A percentile compares a stretch with the other conserved stretches of the same genome.
phyloP scores from a whole-genome alignment of 2,329 filamentous ascomycete species.

The Diatrype stigma region DNA sequence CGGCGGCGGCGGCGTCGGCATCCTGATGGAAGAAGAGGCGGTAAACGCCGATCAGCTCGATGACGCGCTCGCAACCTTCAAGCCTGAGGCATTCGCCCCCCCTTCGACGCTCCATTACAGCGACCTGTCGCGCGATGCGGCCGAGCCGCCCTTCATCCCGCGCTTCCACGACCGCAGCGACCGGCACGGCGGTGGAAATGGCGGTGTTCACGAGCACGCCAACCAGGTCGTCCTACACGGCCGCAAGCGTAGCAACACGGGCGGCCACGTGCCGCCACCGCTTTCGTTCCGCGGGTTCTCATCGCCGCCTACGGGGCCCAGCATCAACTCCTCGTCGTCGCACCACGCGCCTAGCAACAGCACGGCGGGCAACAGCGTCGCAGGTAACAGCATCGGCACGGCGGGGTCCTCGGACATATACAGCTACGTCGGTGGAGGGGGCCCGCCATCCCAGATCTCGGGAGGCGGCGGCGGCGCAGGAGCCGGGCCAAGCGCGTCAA shows the following conservation, averaged over 20 bases:
- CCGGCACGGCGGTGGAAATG: constrained; percentile 5
- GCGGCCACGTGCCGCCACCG: constrained; percentile 66
- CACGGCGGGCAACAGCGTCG: constrained; percentile 51
- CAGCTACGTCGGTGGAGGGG: constrained; percentile 43
- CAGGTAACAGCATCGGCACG: constrained; percentile 34
- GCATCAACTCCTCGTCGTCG: constrained; percentile 30
- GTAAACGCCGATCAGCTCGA: constrained; percentile 36
- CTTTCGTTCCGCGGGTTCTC: constrained; percentile 78
- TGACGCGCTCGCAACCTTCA: constrained; percentile 27
- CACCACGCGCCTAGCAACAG: constrained; percentile 50
- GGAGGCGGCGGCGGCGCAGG: constrained; percentile 28
- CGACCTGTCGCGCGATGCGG: constrained; percentile 54
- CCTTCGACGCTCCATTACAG: constrained; percentile 39
- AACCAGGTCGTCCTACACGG: constrained; percentile 54
- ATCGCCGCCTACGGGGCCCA: constrained; percentile 36
- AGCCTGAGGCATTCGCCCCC: constrained; percentile 26
- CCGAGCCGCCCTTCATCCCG: constrained; percentile 68
- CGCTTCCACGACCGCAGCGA: constrained; percentile 57
- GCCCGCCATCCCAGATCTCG: too few relatives aligned
- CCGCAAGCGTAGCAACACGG: constrained; percentile 86
- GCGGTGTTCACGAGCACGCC: constrained; percentile 36
- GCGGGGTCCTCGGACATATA: constrained; percentile 59
- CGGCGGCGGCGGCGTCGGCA: too few relatives aligned
- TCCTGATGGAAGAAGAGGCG: constrained; percentile 11
- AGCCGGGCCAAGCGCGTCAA: constrained; percentile 35